Percentiles rank a stretch among this genome's conserved stretches.
phyloP scores from a whole-genome alignment of 2,329 filamentous ascomycete genomes.

The Samsoniella hepiali region DNA sequence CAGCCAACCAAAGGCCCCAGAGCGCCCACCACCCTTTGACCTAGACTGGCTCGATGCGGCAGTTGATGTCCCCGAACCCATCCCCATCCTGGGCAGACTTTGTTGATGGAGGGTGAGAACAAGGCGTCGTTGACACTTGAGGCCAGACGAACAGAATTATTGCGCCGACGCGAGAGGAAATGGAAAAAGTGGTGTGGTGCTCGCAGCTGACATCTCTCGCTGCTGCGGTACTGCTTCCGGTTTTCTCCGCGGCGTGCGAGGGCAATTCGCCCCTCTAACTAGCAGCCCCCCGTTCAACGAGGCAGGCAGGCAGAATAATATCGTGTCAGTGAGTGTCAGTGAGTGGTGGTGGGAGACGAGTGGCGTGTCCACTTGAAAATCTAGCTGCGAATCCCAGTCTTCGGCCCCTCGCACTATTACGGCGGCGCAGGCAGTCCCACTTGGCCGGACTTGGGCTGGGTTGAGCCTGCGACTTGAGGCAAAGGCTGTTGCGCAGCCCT shows the following conservation, averaged over 20 bases:
- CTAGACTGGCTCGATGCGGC: not conserved
- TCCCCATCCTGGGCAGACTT: not conserved
- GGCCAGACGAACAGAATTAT: not conserved
- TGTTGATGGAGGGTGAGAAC: not conserved
- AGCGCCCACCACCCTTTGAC: constrained; percentile 9
- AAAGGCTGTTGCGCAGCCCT: constrained; percentile 8
- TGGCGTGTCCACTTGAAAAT: not conserved
- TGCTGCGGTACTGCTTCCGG: constrained; percentile 3
- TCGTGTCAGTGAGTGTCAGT: not conserved
- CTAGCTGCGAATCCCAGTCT: constrained; percentile 4
- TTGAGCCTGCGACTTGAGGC: not conserved
- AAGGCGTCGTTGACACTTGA: not conserved
- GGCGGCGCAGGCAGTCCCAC: constrained; percentile 1
- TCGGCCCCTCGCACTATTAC: constrained; percentile 13
- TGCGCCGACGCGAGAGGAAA: not conserved
- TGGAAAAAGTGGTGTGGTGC: constrained; percentile 12
- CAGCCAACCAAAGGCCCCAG: constrained; percentile 7
- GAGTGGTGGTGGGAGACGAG: not conserved
- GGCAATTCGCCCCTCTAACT: not conserved
- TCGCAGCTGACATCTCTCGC: constrained; percentile 2
- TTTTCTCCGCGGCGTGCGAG: constrained; percentile 9
- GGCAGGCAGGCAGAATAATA: constrained; percentile 3
- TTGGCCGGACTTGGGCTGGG: constrained; percentile 11
- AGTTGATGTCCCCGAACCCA: constrained; percentile 11
- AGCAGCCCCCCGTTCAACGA: not conserved